These are phyloP conservation scores for Gossypium raimondii DNA, from an alignment of 345 rosid species.

Conservation along the genomic window DNA sequence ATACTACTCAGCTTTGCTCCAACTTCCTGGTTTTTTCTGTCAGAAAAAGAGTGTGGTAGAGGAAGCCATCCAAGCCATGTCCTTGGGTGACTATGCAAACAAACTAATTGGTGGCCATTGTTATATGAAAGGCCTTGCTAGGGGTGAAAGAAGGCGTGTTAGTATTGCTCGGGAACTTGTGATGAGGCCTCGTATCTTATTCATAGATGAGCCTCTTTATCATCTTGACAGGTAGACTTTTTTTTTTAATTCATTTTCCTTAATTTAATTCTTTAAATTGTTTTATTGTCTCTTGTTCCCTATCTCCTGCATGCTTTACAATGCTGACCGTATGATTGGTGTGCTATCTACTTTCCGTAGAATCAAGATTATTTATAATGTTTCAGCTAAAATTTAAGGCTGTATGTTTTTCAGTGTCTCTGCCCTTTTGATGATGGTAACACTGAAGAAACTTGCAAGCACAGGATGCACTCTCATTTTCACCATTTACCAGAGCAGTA, in stretches of 20 bases:
- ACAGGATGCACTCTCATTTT: slow-evolving; percentile 93
- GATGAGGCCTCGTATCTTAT: slow-evolving; percentile 85
- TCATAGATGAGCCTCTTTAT: slow-evolving; percentile 97
- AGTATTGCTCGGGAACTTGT: slow-evolving; percentile 98
- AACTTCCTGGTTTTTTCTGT: slow-evolving; percentile 92
- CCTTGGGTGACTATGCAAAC: slow-evolving; percentile 83
- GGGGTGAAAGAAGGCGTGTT: slow-evolving; percentile 95
- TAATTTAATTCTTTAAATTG: background rate
- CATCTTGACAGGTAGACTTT: slow-evolving; percentile 76
- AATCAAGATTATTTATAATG: background rate
- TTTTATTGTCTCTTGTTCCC: background rate
- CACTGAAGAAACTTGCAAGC: slow-evolving; percentile 92
- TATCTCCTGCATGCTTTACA: background rate
- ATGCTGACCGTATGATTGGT: background rate
- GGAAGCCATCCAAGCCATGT: slow-evolving; percentile 99
- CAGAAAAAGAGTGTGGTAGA: slow-evolving; percentile 87
- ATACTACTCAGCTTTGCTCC: slow-evolving; percentile 93
- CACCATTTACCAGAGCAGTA: slow-evolving; percentile 90
- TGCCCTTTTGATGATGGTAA: slow-evolving; percentile 99
- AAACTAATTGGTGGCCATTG: slow-evolving; percentile 97
- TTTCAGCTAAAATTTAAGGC: slow-evolving; percentile 6
- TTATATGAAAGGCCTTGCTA: slow-evolving; percentile 83
- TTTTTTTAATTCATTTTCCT: background rate
- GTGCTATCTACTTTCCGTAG: background rate
- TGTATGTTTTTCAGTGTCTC: slow-evolving; percentile 59